phyloP scores from a whole-genome alignment of 768 basidiomycete species.

The Gymnopilus dilepis region DNA sequence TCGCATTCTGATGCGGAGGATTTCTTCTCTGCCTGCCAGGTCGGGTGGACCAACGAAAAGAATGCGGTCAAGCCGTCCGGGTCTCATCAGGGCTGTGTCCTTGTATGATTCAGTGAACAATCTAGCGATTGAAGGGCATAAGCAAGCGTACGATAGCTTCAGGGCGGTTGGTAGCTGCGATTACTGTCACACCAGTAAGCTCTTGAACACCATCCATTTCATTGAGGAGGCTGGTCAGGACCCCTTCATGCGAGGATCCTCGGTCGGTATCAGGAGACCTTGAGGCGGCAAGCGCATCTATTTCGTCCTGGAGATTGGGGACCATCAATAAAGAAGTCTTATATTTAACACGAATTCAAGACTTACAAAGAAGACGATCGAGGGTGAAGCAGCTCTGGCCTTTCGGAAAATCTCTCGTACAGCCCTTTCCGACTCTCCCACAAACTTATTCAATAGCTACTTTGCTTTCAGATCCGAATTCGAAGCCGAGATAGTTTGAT shows the following conservation, averaged over 20 bases:
- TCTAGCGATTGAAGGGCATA: neutral
- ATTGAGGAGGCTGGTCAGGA: conserved; percentile 90
- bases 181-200: conserved; percentile 90
- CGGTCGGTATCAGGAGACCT: conserved; percentile 66
- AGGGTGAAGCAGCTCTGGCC: conserved; percentile 91
- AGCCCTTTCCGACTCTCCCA: conserved; percentile 95
- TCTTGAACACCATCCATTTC: conserved; percentile 99
- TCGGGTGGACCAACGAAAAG: conserved; percentile 95
- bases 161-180: conserved; percentile 96
- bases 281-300: conserved; percentile 90
- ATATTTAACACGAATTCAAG: conserved; percentile 41
- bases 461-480: conserved; percentile 7
- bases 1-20: conserved; percentile 75
- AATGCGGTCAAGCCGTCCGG: conserved; percentile 92
- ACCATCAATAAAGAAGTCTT: too few relatives aligned
- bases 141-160: conserved; percentile 68
- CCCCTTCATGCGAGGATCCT: conserved; percentile 77
- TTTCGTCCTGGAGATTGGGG: conserved; percentile 99
- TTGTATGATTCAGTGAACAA: conserved; percentile 37
- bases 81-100: conserved; percentile 95
- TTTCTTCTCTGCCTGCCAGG: conserved; percentile 77
- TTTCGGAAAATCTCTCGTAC: conserved; percentile 96
- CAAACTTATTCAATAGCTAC: conserved; percentile 95
- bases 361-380: conserved; percentile 92
- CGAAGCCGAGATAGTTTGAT: too few relatives aligned